phyloP scores from a whole-genome alignment of 2,329 filamentous ascomycete species.

The Diaporthe vaccinii region DNA sequence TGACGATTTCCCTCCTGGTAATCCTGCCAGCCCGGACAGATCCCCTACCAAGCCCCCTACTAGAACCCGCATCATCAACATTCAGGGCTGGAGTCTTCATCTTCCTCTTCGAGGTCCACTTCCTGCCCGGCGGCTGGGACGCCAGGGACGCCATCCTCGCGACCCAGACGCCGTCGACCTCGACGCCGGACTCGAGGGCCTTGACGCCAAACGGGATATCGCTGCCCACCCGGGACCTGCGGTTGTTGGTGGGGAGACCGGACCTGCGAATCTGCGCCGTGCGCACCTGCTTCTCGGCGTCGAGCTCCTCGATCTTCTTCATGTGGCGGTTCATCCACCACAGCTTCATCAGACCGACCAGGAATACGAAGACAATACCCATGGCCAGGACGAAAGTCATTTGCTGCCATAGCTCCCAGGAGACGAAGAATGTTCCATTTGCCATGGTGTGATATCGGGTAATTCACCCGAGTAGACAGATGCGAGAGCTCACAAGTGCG shows the following conservation, averaged over 20 bases:
- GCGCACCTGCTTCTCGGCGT: slow-evolving; percentile 73
- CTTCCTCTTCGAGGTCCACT: slow-evolving; percentile 40
- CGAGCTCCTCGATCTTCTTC: slow-evolving; percentile 72
- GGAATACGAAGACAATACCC: slow-evolving; percentile 78
- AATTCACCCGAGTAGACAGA: background rate
- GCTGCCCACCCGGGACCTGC: slow-evolving; percentile 50
- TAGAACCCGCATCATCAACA: slow-evolving; percentile 4
- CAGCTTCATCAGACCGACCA: slow-evolving; percentile 77
- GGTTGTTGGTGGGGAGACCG: slow-evolving; percentile 60
- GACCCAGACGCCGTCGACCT: slow-evolving; percentile 89
- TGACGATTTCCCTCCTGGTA: slow-evolving; percentile 35
- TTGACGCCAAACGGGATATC: slow-evolving; percentile 89
- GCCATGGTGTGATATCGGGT: slow-evolving; percentile 48
- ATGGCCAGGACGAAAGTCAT: slow-evolving; percentile 86
- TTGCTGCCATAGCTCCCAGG: slow-evolving; percentile 88
- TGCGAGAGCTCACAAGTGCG: background rate
- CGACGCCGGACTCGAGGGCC: slow-evolving; percentile 85
- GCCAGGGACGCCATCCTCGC: slow-evolving; percentile 63
- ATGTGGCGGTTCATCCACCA: slow-evolving; percentile 70
- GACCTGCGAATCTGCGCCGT: slow-evolving; percentile 67
- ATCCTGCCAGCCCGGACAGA: slow-evolving; percentile 32
- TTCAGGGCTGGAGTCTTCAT: slow-evolving; percentile 35
- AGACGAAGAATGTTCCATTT: slow-evolving; percentile 69
- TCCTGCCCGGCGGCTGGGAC: slow-evolving; percentile 35
- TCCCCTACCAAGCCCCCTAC: slow-evolving; percentile 17